phyloP scores from a whole-genome alignment of 2,329 filamentous ascomycete genomes.

The Exophiala xenobiotica region DNA sequence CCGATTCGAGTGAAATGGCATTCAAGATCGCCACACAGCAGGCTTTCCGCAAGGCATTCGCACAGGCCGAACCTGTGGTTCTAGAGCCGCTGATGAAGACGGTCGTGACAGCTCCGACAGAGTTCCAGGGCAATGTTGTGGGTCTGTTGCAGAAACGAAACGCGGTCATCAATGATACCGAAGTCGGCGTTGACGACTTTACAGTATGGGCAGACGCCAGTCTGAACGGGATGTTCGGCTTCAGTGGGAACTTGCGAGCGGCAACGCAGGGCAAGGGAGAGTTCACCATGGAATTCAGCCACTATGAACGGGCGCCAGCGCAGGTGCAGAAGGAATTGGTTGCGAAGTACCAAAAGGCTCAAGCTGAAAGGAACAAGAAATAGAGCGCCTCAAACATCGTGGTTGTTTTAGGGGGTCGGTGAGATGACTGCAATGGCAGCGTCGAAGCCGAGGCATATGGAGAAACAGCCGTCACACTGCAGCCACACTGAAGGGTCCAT shows the following conservation, averaged over 20 bases:
- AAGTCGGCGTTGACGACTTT: constrained; percentile 91
- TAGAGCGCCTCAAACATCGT: constrained; percentile 33
- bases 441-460: background rate
- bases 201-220: constrained; percentile 88
- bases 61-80: constrained; percentile 74
- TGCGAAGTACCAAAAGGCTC: constrained; percentile 65
- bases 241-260: constrained; percentile 84
- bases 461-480: too few species aligned
- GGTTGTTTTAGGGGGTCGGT: too few species aligned
- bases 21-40: constrained; percentile 95
- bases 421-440: too few species aligned
- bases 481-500: too few species aligned
- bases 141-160: constrained; percentile 96
- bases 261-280: constrained; percentile 98
- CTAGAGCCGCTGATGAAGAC: constrained; percentile 98
- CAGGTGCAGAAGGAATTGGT: constrained; percentile 82
- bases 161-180: constrained; percentile 90
- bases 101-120: constrained; percentile 88
- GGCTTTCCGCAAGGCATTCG: constrained; percentile 93
- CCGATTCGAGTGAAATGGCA: constrained; percentile 93
- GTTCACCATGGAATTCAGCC: constrained; percentile 98
- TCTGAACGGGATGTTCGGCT: constrained; percentile 97
- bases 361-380: constrained; percentile 64
- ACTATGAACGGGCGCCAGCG: constrained; percentile 82
- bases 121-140: constrained; percentile 96